Evolutionary conservation across 1,284 basidiomycete species (phyloP).

Genomic region (Meripilus lineatus): DNA sequence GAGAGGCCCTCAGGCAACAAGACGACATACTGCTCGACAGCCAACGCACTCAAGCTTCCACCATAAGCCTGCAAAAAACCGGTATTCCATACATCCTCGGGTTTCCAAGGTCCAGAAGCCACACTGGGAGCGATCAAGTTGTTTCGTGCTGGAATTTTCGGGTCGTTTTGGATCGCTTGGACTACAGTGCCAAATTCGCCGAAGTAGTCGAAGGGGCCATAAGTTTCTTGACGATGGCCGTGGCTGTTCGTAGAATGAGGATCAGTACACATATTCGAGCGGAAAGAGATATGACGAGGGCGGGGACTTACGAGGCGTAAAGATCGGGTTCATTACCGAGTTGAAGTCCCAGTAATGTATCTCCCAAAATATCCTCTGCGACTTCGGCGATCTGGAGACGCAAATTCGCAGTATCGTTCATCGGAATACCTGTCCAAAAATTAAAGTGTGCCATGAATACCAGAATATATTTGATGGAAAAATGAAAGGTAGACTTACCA

Average conservation of each 20-base stretch:
- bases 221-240: constrained; percentile 27
- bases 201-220: constrained; percentile 42
- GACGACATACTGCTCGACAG: constrained; percentile 51
- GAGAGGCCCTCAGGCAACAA: not conserved
- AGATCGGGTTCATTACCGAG: constrained; percentile 57
- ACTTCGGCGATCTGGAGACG: constrained; percentile 40
- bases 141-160: constrained; percentile 36
- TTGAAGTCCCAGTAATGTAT: constrained; percentile 40
- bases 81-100: constrained; percentile 52
- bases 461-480: too few relatives aligned
- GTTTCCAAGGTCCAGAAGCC: constrained; percentile 43
- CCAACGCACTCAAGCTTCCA: constrained; percentile 41
- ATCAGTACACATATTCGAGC: constrained; percentile 17
- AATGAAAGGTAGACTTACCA: constrained; percentile 32
- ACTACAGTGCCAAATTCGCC: constrained; percentile 40
- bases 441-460: too few relatives aligned
- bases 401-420: constrained; percentile 43
- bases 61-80: constrained; percentile 48
- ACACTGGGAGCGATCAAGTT: constrained; percentile 62
- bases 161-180: constrained; percentile 36
- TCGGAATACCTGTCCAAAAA: constrained; percentile 33
- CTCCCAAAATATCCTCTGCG: constrained; percentile 39
- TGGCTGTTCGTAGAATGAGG: constrained; percentile 16
- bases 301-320: constrained; percentile 27
- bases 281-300: constrained; percentile 23